phyloP scores from a whole-genome alignment of 208 protist species.

The Novymonas esmeraldas region DNA sequence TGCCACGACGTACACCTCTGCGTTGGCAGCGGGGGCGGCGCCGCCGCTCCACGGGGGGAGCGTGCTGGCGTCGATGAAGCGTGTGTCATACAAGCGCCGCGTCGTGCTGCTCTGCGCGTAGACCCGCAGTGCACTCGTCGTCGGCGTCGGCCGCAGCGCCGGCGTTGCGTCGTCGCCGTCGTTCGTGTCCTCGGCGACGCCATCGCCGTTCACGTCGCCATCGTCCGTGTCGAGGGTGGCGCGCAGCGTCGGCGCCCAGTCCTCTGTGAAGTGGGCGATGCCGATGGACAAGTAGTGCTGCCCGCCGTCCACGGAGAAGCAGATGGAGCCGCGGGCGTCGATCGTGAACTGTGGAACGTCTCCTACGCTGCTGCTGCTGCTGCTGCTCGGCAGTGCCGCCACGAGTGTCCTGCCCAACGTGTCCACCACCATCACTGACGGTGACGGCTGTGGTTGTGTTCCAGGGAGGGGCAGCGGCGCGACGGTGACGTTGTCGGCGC shows the following conservation, averaged over 20 bases:
- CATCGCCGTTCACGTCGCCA: constrained; percentile 30
- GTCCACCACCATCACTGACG: constrained; percentile 5
- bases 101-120: constrained; percentile 57
- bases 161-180: neutral
- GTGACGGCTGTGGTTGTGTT: constrained; percentile 4
- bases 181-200: constrained; percentile 4
- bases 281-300: constrained; percentile 61
- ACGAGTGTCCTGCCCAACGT: constrained; percentile 28
- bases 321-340: constrained; percentile 50
- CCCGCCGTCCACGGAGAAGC: constrained; percentile 73
- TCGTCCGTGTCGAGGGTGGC: constrained; percentile 29
- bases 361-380: neutral
- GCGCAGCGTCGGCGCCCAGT: constrained; percentile 65
- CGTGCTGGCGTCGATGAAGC: constrained; percentile 32
- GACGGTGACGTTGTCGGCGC: constrained; percentile 11
- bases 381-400: constrained; percentile 36
- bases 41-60: neutral
- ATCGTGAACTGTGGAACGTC: constrained; percentile 35
- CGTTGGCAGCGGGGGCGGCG: neutral
- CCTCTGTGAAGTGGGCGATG: constrained; percentile 59
- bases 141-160: constrained; percentile 5
- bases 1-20: constrained; percentile 13
- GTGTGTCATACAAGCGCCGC: constrained; percentile 47
- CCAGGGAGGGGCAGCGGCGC: constrained; percentile 16
- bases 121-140: constrained; percentile 29